phyloP scores from a whole-genome alignment of 2,329 filamentous ascomycete genomes.

The Bipolaris gigantea region DNA sequence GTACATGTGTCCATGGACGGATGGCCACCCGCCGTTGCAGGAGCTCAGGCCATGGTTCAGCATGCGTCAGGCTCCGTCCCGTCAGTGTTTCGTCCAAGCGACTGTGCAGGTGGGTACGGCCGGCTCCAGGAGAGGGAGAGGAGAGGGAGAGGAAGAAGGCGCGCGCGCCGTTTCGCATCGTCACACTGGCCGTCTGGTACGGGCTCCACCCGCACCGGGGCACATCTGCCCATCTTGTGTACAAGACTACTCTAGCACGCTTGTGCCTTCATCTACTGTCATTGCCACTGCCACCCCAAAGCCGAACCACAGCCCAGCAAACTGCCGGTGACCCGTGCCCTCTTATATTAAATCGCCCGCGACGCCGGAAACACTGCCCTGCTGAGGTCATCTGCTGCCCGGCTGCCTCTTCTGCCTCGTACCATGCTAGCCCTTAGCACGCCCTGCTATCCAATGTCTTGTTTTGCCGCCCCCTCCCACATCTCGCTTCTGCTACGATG shows the following conservation, averaged over 20 bases:
- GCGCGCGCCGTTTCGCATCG: constrained; percentile 10
- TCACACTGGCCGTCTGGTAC: constrained; percentile 7
- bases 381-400: background rate
- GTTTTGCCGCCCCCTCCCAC: background rate
- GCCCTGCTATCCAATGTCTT: background rate
- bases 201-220: background rate
- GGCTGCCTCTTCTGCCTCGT: background rate
- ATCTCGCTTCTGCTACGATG: background rate
- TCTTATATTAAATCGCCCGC: constrained; percentile 1
- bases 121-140: constrained; percentile 4
- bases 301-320: constrained; percentile 12
- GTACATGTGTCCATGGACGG: too few relatives aligned
- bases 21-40: constrained; percentile 5
- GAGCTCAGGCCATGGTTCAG: constrained; percentile 14
- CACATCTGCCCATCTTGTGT: constrained; percentile 1
- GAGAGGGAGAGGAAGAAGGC: background rate
- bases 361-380: background rate
- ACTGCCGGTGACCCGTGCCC: constrained; percentile 17
- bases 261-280: constrained; percentile 13
- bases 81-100: constrained; percentile 14
- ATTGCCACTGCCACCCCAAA: constrained; percentile 4
- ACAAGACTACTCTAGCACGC: background rate
- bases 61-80: constrained; percentile 14
- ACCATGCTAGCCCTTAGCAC: background rate
- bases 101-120: background rate